These are phyloP conservation scores for Lepidium africanum DNA, from an alignment of 345 rosid genomes.

Conservation along the genomic window DNA sequence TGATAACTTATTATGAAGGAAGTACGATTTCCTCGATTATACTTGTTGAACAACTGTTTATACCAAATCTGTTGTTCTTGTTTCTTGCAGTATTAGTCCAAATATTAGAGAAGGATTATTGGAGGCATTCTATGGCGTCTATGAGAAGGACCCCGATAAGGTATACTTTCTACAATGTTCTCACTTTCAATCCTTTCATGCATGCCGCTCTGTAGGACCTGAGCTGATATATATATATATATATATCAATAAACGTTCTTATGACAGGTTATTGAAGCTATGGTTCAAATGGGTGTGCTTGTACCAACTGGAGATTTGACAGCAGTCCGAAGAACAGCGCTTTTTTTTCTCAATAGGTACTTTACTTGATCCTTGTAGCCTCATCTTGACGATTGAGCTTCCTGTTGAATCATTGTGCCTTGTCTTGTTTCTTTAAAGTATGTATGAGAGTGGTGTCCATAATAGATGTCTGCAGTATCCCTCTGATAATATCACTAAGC, in stretches of 20 bases:
- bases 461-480: neutral
- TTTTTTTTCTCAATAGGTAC: constrained; percentile 93
- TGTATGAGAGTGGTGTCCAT: neutral
- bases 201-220: neutral
- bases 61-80: neutral
- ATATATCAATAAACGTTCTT: neutral
- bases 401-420: neutral
- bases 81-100: constrained; percentile 68
- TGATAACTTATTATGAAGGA: neutral
- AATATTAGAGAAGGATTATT: constrained; percentile 92
- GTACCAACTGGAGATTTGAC: constrained; percentile 99
- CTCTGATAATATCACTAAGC: neutral
- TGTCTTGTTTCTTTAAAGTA: neutral
- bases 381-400: neutral
- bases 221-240: constrained; percentile 22
- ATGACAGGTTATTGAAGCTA: constrained; percentile 66
- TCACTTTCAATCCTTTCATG: neutral
- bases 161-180: constrained; percentile 27
- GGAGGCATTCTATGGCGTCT: constrained; percentile 83
- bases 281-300: constrained; percentile 99
- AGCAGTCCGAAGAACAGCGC: constrained; percentile 88
- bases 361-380: neutral
- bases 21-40: neutral
- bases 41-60: constrained; percentile 3
- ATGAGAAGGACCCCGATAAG: constrained; percentile 95